Conservation (phyloP, 2,329 filamentous ascomycete species). For the Didymella segeticola region DNA sequence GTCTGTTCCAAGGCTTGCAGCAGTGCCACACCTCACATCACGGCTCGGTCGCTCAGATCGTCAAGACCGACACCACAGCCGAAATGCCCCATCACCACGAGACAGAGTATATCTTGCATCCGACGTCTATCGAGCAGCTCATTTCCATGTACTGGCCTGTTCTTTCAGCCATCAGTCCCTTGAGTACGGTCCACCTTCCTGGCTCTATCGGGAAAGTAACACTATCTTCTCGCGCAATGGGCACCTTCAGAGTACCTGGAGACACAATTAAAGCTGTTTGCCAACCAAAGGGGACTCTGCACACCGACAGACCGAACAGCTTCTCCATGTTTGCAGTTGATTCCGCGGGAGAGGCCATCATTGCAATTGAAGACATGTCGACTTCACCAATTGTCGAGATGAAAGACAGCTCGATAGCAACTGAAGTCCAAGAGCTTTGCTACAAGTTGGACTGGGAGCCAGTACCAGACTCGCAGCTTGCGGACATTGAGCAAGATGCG, state of each 20-base stretch:
- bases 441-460: conserved; percentile 39
- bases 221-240: conserved; percentile 22
- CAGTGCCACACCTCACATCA: conserved; percentile 52
- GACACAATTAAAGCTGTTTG: conserved; percentile 25
- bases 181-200: conserved; percentile 30
- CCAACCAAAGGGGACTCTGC: conserved; percentile 10
- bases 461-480: neutral
- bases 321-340: conserved; percentile 33
- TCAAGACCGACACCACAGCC: conserved; percentile 21
- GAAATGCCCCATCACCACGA: conserved; percentile 42
- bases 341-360: conserved; percentile 20
- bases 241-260: conserved; percentile 4
- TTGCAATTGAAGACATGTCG: conserved; percentile 30
- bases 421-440: conserved; percentile 31
- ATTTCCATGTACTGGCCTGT: conserved; percentile 40
- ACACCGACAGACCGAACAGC: conserved; percentile 22
- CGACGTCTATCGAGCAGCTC: conserved; percentile 35
- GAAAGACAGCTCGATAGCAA: conserved; percentile 6
- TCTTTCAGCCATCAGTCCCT: conserved; percentile 16
- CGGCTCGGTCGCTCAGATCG: conserved; percentile 35
- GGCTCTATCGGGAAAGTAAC: conserved; percentile 32
- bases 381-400: conserved; percentile 32
- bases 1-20: conserved; percentile 59
- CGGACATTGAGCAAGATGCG: neutral
- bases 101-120: conserved; percentile 35